Evolutionary conservation across 768 basidiomycete species (phyloP).

Genomic region (Cyathus striatus): DNA sequence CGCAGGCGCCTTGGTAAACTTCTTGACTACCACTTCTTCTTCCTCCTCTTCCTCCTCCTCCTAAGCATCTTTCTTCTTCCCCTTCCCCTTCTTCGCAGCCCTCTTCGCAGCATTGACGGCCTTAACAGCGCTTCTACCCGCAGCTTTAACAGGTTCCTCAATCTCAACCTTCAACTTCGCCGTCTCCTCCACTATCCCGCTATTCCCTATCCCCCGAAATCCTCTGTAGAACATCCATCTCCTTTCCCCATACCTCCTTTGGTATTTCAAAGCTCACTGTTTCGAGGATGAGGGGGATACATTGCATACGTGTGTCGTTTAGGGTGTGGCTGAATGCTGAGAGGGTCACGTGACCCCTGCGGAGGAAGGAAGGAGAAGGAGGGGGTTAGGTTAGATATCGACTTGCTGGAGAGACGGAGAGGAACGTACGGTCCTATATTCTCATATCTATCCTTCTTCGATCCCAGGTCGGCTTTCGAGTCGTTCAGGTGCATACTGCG

Average conservation of each 20-base stretch:
- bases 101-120: too few relatives aligned
- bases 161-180: constrained; percentile 7
- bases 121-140: constrained; percentile 9
- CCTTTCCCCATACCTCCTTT: constrained; percentile 61
- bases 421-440: constrained; percentile 73
- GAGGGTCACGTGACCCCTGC: constrained; percentile 66
- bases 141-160: constrained; percentile 11
- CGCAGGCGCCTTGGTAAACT: too few relatives aligned
- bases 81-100: too few relatives aligned
- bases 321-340: constrained; percentile 60
- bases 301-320: constrained; percentile 58
- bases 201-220: constrained; percentile 24
- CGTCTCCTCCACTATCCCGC: constrained; percentile 2
- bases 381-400: too few relatives aligned
- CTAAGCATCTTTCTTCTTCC: too few relatives aligned
- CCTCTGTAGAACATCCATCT: constrained; percentile 58
- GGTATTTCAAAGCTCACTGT: constrained; percentile 69
- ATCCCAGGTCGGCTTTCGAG: constrained; percentile 59
- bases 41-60: too few relatives aligned
- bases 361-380: background rate
- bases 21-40: too few relatives aligned
- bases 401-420: background rate
- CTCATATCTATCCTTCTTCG: constrained; percentile 76
- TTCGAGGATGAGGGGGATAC: constrained; percentile 79
- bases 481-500: constrained; percentile 86